These are phyloP conservation scores for Lizonia empirigonia DNA, from an alignment of 2,329 filamentous ascomycete genomes.

Conservation along the genomic window DNA sequence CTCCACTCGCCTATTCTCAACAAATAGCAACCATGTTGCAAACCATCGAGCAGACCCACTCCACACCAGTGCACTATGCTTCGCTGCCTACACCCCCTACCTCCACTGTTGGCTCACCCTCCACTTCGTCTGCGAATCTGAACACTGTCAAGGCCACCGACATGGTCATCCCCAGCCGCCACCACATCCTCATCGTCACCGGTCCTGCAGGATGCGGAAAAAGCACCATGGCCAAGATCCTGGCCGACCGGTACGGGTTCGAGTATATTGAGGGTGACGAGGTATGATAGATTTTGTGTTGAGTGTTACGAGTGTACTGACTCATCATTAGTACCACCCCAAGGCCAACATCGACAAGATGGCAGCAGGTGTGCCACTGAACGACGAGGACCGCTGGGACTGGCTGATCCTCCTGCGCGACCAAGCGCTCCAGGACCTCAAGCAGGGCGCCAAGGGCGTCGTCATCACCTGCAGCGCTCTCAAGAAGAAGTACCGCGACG, in stretches of 20 bases:
- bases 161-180: constrained; percentile 46
- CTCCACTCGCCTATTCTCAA: constrained; percentile 2
- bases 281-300: constrained; percentile 39
- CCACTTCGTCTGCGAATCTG: constrained; percentile 25
- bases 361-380: constrained; percentile 80
- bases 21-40: constrained; percentile 41
- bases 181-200: constrained; percentile 59
- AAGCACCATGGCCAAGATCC: constrained; percentile 56
- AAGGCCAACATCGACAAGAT: constrained; percentile 75
- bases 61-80: constrained; percentile 38
- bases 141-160: constrained; percentile 20
- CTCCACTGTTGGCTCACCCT: constrained; percentile 36
- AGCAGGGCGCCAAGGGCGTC: constrained; percentile 61
- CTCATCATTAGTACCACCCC: constrained; percentile 53
- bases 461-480: constrained; percentile 95
- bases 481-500: constrained; percentile 94
- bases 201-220: constrained; percentile 62
- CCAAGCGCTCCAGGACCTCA: constrained; percentile 48
- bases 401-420: constrained; percentile 71
- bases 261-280: constrained; percentile 60
- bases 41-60: constrained; percentile 38
- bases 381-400: constrained; percentile 95
- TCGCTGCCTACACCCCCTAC: constrained; percentile 38
- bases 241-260: constrained; percentile 51
- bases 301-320: not conserved